phyloP scores from a whole-genome alignment of 768 basidiomycete species.

The Fistulinella prunicolor region DNA sequence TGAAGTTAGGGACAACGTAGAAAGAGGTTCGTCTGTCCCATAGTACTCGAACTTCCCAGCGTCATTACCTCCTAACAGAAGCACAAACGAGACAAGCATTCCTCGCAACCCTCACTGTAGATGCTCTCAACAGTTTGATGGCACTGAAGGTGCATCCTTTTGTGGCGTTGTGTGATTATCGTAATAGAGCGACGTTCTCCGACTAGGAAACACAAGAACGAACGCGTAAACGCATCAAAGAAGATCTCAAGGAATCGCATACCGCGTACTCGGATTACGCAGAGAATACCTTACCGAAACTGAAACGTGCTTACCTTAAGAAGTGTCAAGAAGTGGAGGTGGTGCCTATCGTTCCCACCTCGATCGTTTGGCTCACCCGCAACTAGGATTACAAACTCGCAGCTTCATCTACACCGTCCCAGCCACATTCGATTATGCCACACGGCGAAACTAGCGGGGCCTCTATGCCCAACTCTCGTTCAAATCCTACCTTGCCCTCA shows the following conservation, averaged over 20 bases:
- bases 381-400: slow-evolving; percentile 62
- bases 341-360: slow-evolving; percentile 2
- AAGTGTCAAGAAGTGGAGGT: slow-evolving; percentile 91
- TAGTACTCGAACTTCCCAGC: background rate
- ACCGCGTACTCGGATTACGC: slow-evolving; percentile 77
- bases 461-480: slow-evolving; percentile 39
- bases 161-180: background rate
- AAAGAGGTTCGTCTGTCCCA: slow-evolving; percentile 54
- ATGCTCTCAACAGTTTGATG: slow-evolving; percentile 70
- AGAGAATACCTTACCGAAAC: slow-evolving; percentile 72
- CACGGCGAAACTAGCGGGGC: slow-evolving; percentile 30
- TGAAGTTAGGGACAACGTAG: slow-evolving; percentile 82
- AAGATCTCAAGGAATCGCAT: slow-evolving; percentile 82
- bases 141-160: slow-evolving; percentile 53
- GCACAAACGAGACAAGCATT: slow-evolving; percentile 81
- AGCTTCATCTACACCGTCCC: slow-evolving; percentile 35
- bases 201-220: slow-evolving; percentile 84
- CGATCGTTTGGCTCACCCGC: slow-evolving; percentile 7
- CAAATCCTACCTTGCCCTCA: slow-evolving; percentile 44
- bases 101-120: slow-evolving; percentile 61
- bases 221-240: slow-evolving; percentile 88
- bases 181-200: background rate
- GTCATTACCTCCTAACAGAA: slow-evolving; percentile 46
- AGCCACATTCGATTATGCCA: slow-evolving; percentile 27
- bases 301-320: slow-evolving; percentile 76